These are phyloP conservation scores for Atalantia buxifolia DNA, from an alignment of 345 rosid genomes.

Conservation along the genomic window DNA sequence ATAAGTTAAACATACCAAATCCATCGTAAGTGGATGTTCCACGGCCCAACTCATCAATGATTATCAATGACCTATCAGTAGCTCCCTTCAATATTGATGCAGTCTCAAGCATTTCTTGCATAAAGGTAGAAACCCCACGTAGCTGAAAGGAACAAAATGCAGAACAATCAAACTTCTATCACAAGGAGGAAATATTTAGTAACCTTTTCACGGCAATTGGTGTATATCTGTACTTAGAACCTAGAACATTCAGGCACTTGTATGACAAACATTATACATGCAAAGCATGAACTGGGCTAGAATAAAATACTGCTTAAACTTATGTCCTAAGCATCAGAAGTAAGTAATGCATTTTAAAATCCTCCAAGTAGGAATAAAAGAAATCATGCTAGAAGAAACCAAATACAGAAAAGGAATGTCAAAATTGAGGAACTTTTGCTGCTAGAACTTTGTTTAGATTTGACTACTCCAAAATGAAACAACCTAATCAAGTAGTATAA, in stretches of 20 bases:
- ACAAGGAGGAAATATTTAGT: neutral
- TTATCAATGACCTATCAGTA: conserved; percentile 76
- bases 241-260: neutral
- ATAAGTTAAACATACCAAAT: conserved; percentile 60
- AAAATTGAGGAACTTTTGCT: neutral
- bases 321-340: neutral
- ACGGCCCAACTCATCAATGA: conserved; percentile 95
- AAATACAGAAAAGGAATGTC: neutral
- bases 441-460: neutral
- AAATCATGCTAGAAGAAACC: neutral
- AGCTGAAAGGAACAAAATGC: conserved; percentile 41
- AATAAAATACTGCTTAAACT: neutral
- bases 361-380: neutral
- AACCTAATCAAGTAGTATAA: neutral
- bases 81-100: conserved; percentile 98
- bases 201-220: neutral
- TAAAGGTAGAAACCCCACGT: conserved; percentile 96
- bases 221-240: neutral
- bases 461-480: neutral
- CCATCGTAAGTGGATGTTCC: conserved; percentile 99
- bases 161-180: conserved; percentile 6
- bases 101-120: conserved; percentile 99
- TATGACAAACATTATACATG: neutral
- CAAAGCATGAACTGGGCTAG: neutral
- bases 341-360: neutral